Conservation (phyloP, 768 basidiomycete genomes). For the Sporobolomyces pararoseus region DNA sequence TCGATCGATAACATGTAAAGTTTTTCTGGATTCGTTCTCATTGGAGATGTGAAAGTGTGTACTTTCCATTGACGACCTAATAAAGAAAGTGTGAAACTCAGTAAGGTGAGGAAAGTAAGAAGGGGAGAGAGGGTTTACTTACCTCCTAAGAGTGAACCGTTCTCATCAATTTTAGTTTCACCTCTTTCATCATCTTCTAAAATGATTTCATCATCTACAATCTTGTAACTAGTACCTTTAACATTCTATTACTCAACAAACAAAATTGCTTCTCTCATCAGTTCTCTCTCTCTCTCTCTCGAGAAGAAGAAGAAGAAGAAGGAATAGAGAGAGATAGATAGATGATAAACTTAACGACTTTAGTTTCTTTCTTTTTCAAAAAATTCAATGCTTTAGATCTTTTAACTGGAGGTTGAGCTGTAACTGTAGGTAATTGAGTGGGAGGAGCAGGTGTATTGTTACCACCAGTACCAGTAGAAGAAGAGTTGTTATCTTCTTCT, state of each 20-base stretch:
- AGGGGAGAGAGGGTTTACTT: constrained; percentile 42
- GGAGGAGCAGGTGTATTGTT: not conserved
- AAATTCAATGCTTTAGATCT: constrained; percentile 33
- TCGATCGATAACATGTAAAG: constrained; percentile 96
- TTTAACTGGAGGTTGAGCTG: not conserved
- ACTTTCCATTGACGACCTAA: constrained; percentile 84
- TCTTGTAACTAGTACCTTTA: constrained; percentile 67
- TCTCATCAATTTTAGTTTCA: constrained; percentile 81
- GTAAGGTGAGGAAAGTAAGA: not conserved
- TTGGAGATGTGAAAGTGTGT: constrained; percentile 77
- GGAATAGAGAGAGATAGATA: constrained; percentile 21
- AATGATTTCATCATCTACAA: constrained; percentile 84
- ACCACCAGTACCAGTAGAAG: too few relatives aligned
- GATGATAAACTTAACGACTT: not conserved
- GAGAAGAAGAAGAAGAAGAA: too few relatives aligned
- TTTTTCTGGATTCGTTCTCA: constrained; percentile 69
- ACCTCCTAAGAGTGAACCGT: constrained; percentile 83
- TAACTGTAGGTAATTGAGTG: constrained; percentile 5
- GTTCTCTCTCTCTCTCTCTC: too few relatives aligned
- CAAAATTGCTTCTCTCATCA: too few relatives aligned
- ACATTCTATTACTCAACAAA: constrained; percentile 50
- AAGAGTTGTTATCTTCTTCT: too few relatives aligned
- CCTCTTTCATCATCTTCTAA: constrained; percentile 80
- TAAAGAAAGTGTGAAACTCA: constrained; percentile 10
- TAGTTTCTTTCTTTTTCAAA: constrained; percentile 49